phyloP scores from a whole-genome alignment of 108 stramenopile genomes.

The Discostella stelligeroides region DNA sequence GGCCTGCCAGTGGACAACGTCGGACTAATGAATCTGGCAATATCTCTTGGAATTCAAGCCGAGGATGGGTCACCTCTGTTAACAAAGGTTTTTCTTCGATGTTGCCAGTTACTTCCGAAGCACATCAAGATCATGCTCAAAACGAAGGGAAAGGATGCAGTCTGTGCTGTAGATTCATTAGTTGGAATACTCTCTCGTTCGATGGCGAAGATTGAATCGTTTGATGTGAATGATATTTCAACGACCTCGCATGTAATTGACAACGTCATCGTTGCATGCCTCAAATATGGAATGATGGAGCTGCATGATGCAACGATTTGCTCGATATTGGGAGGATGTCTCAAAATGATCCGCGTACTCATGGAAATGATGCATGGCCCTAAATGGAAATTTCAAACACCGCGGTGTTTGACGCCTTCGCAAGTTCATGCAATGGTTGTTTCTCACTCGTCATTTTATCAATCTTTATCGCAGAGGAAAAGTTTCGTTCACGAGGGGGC shows the following conservation, averaged over 20 bases:
- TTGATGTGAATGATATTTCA: conserved; percentile 18
- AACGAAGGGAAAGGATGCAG: conserved; percentile 1
- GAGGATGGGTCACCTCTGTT: conserved; percentile 7
- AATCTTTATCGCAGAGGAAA: conserved; percentile 11
- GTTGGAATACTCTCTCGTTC: conserved; percentile 9
- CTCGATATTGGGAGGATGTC: conserved; percentile 37
- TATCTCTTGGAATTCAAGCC: not conserved
- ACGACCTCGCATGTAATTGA: conserved; percentile 21
- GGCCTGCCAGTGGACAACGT: conserved; percentile 17
- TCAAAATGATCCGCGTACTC: conserved; percentile 36
- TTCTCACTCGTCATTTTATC: conserved; percentile 49
- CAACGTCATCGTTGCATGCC: conserved; percentile 34
- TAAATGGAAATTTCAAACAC: not conserved
- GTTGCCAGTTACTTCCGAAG: conserved; percentile 37
- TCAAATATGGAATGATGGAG: conserved; percentile 49
- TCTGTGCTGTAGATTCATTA: conserved; percentile 9
- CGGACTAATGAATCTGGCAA: conserved; percentile 20
- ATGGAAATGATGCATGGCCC: conserved; percentile 4
- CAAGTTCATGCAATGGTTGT: conserved; percentile 49
- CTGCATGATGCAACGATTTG: conserved; percentile 5
- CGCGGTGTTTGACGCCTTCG: conserved; percentile 24
- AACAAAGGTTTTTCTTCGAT: conserved; percentile 33
- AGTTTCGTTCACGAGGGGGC: not conserved
- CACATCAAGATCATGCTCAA: conserved; percentile 25
- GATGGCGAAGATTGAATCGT: conserved; percentile 10